These are phyloP conservation scores for Claviceps sp. DNA, from an alignment of 2,329 filamentous ascomycete genomes.

Conservation along the genomic window DNA sequence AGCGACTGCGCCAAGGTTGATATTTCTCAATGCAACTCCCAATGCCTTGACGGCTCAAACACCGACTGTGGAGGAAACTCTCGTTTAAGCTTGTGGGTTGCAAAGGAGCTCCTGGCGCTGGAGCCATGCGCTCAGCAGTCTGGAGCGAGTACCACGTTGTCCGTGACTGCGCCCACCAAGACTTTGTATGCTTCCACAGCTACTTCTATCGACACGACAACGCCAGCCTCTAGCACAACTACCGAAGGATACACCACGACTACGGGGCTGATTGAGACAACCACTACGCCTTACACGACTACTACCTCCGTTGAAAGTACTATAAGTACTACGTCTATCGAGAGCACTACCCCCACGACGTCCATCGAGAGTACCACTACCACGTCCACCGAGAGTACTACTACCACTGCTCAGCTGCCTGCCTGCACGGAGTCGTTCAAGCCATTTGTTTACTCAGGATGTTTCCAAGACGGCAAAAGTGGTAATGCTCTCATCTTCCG, in stretches of 20 bases:
- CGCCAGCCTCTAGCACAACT: neutral
- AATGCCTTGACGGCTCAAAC: conserved; percentile 34
- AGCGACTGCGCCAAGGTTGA: conserved; percentile 26
- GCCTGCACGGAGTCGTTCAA: conserved; percentile 30
- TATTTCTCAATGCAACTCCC: conserved; percentile 30
- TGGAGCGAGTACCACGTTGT: conserved; percentile 14
- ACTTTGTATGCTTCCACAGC: conserved; percentile 4
- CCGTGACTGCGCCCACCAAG: conserved; percentile 6
- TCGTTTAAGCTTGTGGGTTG: conserved; percentile 32
- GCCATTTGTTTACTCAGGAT: conserved; percentile 34
- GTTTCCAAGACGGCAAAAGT: conserved; percentile 27
- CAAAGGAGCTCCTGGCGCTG: conserved; percentile 33
- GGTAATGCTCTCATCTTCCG: conserved; percentile 27
- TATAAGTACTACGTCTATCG: too few species aligned
- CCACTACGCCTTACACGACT: too few species aligned
- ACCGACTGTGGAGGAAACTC: conserved; percentile 30
- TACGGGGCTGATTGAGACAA: too few species aligned
- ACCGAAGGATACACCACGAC: too few species aligned
- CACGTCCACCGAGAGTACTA: too few species aligned
- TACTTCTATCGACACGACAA: neutral
- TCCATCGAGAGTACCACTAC: too few species aligned
- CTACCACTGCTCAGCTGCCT: conserved; percentile 20
- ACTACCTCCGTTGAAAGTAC: too few species aligned
- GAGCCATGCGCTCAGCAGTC: conserved; percentile 32
- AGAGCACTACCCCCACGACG: too few species aligned